Evolutionary conservation across 352 stramenopile species (phyloP), one percentile per base, ranked within the genome.

Genomic region (Hyphochytrium catenoides): DNA sequence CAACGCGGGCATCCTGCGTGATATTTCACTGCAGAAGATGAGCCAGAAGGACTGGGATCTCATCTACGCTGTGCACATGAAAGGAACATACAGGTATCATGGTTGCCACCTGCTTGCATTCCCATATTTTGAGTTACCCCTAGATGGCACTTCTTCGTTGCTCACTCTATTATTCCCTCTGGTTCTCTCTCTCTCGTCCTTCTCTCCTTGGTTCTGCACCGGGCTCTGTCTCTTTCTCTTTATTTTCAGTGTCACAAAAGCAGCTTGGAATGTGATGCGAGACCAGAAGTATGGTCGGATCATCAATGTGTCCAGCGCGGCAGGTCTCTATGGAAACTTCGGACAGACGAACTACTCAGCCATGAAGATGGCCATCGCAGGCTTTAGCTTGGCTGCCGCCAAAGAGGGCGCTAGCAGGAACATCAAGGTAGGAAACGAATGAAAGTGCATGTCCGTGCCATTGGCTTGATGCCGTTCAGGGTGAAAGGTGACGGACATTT

Each of bases 291-390:
- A 72, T 37, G 71, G 73, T n/a, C 62, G 73, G 21, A 72, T 86
- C 39, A 64, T 88, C 24, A 81, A 79, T 35, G 52, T 86, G 6
- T 51, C 69, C 23, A 81, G 61, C 8, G 66, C 62, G 2, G 75
- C 73, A 3, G 73, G 73, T 8, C 43, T 88, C 16, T 86, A 86
- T 43, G 73, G 73, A 25, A 84, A 85, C 44, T 84, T 88, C 23
- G 73, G 73, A 3, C 73, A 88, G 39, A 63, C 71, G 28, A 88
- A 88, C 49, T 88, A 88, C 46, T 62, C 61, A 25, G 62, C 65
- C 3, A 62, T 64, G 30, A 94, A 95, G 48, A 48, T 93, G 18
- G 82, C 75, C 11, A 77, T 94, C 31, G 81, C 88, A 12, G 82
- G 79, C 0, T 57, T 94, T 30, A 91, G 74, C 16, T 77, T 86